These are phyloP conservation scores for Physocladia obscura DNA, from an alignment of 192 early-diverging fungal genomes.

Conservation along the genomic window DNA sequence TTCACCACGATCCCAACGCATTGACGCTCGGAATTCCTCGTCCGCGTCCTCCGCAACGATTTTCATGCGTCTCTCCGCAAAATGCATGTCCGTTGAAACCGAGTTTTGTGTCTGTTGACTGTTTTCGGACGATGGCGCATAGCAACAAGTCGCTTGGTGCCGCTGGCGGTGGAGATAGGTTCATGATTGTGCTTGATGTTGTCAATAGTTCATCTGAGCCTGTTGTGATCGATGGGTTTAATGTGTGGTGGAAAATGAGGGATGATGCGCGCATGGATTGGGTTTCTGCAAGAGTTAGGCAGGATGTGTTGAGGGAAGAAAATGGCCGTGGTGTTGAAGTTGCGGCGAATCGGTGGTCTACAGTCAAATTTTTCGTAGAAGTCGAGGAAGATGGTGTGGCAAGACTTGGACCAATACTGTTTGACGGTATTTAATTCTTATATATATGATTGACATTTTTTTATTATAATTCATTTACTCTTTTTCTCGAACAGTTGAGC, in stretches of 20 bases:
- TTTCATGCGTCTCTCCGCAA: not conserved
- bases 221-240: conserved; percentile 1
- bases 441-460: not conserved
- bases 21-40: not conserved
- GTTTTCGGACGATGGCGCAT: conserved; percentile 1
- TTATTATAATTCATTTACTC: not conserved
- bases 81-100: conserved; percentile 10
- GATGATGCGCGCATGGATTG: not conserved
- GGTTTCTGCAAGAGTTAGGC: not conserved
- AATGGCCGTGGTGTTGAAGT: not conserved
- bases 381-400: not conserved
- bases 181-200: conserved; percentile 7
- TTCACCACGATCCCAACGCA: not conserved
- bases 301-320: not conserved
- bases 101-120: conserved; percentile 12
- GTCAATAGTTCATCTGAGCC: not conserved
- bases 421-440: conserved; percentile 24
- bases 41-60: conserved; percentile 12
- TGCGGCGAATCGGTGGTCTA: not conserved
- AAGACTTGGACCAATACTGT: conserved; percentile 2
- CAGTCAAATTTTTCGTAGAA: conserved; percentile 22
- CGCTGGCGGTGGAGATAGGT: not conserved
- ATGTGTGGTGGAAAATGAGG: conserved; percentile 1
- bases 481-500: not conserved
- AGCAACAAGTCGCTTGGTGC: not conserved